A percentile compares a stretch with the other conserved stretches of the same genome.
Evolutionary conservation across 768 basidiomycete genomes (phyloP).

Genomic region (Xerocomus potaroensis): DNA sequence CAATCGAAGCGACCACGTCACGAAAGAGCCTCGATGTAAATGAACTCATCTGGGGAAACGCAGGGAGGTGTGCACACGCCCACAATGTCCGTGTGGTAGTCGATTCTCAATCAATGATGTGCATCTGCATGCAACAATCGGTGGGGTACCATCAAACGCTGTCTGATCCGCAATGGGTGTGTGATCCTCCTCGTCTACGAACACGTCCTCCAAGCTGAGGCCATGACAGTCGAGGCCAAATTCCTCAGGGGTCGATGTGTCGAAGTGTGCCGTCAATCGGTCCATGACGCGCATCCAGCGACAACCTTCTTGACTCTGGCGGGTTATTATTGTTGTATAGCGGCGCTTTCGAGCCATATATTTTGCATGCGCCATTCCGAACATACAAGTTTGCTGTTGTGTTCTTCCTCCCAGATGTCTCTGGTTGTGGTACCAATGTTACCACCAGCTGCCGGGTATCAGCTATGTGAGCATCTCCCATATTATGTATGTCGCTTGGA

Average conservation of each 20-base stretch:
- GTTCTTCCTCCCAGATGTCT: conserved; percentile 61
- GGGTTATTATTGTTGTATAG: conserved; percentile 66
- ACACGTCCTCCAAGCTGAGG: conserved; percentile 78
- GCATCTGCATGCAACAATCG: conserved; percentile 47
- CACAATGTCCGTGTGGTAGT: conserved; percentile 82
- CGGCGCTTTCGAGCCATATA: conserved; percentile 36
- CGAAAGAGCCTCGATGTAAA: conserved; percentile 72
- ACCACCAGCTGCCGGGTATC: conserved; percentile 50
- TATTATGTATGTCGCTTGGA: conserved; percentile 53
- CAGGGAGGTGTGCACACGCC: conserved; percentile 79
- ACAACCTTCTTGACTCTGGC: conserved; percentile 52
- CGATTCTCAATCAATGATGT: conserved; percentile 88
- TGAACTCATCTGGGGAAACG: conserved; percentile 73
- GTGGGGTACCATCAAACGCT: neutral
- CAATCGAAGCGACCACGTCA: conserved; percentile 52
- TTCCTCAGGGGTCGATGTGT: conserved; percentile 41
- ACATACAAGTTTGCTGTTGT: conserved; percentile 46
- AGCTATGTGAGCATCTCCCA: conserved; percentile 54
- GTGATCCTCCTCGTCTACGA: conserved; percentile 67
- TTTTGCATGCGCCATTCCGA: conserved; percentile 65
- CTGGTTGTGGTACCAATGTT: conserved; percentile 58
- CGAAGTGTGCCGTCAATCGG: conserved; percentile 37
- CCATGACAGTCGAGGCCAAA: conserved; percentile 86
- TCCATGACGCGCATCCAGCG: conserved; percentile 71
- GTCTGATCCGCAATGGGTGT: conserved; percentile 61